Conservation (phyloP, 1,284 basidiomycete genomes). For the Microbotryum violaceum region DNA sequence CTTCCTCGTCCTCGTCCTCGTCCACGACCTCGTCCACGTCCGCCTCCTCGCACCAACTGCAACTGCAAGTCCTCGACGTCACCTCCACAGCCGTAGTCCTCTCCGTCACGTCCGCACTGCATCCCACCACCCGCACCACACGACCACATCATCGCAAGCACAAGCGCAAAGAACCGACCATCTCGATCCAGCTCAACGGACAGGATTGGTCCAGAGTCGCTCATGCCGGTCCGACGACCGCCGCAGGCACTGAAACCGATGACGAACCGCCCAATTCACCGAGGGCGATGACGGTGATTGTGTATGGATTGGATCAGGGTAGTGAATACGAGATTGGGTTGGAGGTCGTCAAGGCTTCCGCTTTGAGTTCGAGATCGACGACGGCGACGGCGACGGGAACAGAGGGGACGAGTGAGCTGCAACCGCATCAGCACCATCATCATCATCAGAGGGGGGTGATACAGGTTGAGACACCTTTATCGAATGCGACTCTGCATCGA, state of each 20-base stretch:
- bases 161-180: conserved; percentile 11
- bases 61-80: conserved; percentile 29
- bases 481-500: too few relatives aligned
- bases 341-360: conserved; percentile 11
- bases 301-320: conserved; percentile 26
- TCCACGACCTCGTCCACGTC: neutral
- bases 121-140: too few relatives aligned
- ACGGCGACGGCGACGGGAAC: neutral
- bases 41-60: neutral
- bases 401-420: neutral
- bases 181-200: conserved; percentile 29
- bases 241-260: neutral
- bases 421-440: neutral
- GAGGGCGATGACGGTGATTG: conserved; percentile 26
- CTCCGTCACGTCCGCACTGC: conserved; percentile 19
- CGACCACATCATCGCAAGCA: neutral
- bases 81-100: conserved; percentile 28
- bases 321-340: conserved; percentile 28
- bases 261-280: neutral
- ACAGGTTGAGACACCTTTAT: too few relatives aligned
- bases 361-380: neutral
- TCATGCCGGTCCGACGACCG: conserved; percentile 15
- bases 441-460: too few relatives aligned
- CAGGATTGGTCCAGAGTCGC: conserved; percentile 31
- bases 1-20: neutral